A percentile compares a stretch with the other conserved stretches of the same genome.
Evolutionary conservation across 2,329 filamentous ascomycete genomes (phyloP).

Genomic region (Moelleriella libera): DNA sequence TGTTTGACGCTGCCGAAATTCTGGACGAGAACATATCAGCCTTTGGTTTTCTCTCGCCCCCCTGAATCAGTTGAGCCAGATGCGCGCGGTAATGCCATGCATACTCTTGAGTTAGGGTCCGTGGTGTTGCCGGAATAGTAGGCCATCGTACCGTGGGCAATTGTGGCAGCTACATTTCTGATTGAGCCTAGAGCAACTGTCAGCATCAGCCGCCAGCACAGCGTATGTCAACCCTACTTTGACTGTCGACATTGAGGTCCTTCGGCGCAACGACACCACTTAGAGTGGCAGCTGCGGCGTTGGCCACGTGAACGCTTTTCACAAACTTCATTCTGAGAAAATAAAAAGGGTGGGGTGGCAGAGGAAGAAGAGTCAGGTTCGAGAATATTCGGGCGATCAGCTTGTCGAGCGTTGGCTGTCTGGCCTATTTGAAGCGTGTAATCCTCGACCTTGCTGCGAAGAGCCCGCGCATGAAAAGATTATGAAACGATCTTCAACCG

Average conservation of each 20-base stretch:
- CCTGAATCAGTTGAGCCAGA: no score
- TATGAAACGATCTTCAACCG: no score
- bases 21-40: constrained; percentile 10
- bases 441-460: no score
- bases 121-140: constrained; percentile 50
- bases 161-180: constrained; percentile 41
- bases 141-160: constrained; percentile 46
- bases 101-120: constrained; percentile 29
- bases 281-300: constrained; percentile 10
- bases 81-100: constrained; percentile 2
- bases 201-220: not conserved
- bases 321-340: constrained; percentile 11
- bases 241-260: constrained; percentile 22
- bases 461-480: no score
- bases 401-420: no score
- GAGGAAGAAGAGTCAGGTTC: not conserved
- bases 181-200: constrained; percentile 37
- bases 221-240: constrained; percentile 13
- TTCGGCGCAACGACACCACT: constrained; percentile 18
- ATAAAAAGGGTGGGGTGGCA: not conserved
- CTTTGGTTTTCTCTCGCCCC: not conserved
- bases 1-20: constrained; percentile 47
- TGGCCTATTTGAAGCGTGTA: no score
- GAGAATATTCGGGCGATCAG: not conserved
- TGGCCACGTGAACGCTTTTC: constrained; percentile 8